Evolutionary conservation across 306 rosid species (phyloP), one percentile per base, ranked within the genome.

Genomic region (Alnus glutinosa): DNA sequence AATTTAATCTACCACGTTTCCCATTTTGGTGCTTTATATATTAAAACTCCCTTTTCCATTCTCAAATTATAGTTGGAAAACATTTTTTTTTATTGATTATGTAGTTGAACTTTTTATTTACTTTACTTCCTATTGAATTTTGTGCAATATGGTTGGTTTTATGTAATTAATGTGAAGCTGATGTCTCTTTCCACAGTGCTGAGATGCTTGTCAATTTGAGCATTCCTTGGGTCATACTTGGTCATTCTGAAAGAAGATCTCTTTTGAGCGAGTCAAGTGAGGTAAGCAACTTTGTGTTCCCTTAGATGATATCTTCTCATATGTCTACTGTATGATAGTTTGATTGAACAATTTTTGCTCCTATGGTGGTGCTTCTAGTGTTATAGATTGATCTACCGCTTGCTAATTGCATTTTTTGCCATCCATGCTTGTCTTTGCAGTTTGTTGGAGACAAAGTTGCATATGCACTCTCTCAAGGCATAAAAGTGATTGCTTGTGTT

Each of bases 401-500:
- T 10, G 63, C 14, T 69, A 42, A 15, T 28, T 15, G 16, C 36
- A 34, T 32, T 30, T 39, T 5, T 73, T 30, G 34, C 62, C 44
- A 52, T 70, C 71, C 16, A 5, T 80, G 68, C 46, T 81, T 87
- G 14, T 79, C 8, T 18, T 81, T 75, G 70, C 92, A 94, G 97
- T 89, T 94, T 88, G 94, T 92, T 54, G 92, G 80, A 46, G 94
- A 94, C 39, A 94, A 94, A 82, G 98, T 94, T 86, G 94, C 92
- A 30, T 92, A 90, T 86, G 97, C 98, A 72, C 89, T 92, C 78
- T 81, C 96, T 54, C 92, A 75, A 83, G 93, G 93, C 62, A 63
- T 89, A 88, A 92, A 92, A 89, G 97, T 92, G 80, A 92, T 92
- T 51, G 97, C 97, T 37, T 92, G 97, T 84, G 89, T 92, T 13